Base-by-base conservation (phyloP, 306 rosid species). In the Inga laurina region DNA sequence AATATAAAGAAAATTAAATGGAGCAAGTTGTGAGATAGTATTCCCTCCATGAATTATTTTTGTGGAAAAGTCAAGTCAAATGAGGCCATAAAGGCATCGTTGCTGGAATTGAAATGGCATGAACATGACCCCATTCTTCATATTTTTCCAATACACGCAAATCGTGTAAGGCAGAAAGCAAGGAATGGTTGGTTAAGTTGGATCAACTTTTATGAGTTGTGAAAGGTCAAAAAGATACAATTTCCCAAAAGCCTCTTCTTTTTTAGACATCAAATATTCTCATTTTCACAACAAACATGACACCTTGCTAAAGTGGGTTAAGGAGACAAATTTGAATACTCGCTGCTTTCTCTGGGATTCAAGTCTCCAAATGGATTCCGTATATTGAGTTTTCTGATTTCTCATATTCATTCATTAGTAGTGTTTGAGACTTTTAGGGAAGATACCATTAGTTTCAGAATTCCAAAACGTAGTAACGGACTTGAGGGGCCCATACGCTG, bases 211-310 rank as follows among this genome's bases (percentile, higher is more conserved):
- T 59, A 35, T 15, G 51, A 13, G 22, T 61, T 72, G 67, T 75
- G 37, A 84, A 67, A 77, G 76, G 68, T 88, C 74, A 79, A 81
- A 68, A 88, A 78, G 88, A 67, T 79, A 0, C 86, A 87, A 83
- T 76, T 87, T 83, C 91, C 83, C 83, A 87, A 83, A 86, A 87
- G 80, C 74, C 76, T 54, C 73, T 77, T 78, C 68, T 68, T 78
- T 81, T 57, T 27, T 64, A 43, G 84, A 77, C 77, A 75, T 49
- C 76, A 61, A 6, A 22, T 71, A 67, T 73, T 30, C 70, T 12
- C 43, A 81, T 49, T 22, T 45, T 44, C 78, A 61, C 44, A 65
- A n/a, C 49, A 32, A 22, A n/a, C 37, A 44, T 44, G 76, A 72
- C 15, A 13, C 0, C 9, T 12, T 72, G 16, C 49, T 24, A 22